These are phyloP conservation scores for Grosmannia penicillata DNA, from an alignment of 2,329 filamentous ascomycete species.

Conservation along the genomic window DNA sequence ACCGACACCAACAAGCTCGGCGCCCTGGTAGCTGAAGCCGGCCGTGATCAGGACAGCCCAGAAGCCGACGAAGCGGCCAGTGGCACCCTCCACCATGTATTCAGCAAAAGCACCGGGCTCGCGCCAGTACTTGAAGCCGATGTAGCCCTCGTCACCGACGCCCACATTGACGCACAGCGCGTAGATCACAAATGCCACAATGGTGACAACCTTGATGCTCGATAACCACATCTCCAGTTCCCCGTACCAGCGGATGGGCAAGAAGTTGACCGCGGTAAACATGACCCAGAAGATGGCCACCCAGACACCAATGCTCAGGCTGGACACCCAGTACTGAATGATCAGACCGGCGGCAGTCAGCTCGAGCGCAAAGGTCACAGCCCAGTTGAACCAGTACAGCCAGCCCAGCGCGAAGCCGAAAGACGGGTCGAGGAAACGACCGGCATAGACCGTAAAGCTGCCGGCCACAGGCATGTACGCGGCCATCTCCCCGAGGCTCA, in stretches of 20 bases:
- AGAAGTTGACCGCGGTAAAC: slow-evolving; percentile 54
- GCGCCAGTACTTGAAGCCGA: slow-evolving; percentile 61
- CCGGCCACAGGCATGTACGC: slow-evolving; percentile 63
- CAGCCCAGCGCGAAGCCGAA: slow-evolving; percentile 67
- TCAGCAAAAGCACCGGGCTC: slow-evolving; percentile 53
- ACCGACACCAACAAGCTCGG: slow-evolving; percentile 64
- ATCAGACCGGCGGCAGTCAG: slow-evolving; percentile 58
- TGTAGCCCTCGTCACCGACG: slow-evolving; percentile 51
- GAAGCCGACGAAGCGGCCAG: slow-evolving; percentile 52
- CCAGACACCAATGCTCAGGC: slow-evolving; percentile 53
- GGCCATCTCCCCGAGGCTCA: slow-evolving; percentile 55
- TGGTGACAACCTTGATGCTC: slow-evolving; percentile 60
- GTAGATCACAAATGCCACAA: slow-evolving; percentile 64
- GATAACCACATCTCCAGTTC: slow-evolving; percentile 71
- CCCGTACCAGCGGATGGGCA: slow-evolving; percentile 59
- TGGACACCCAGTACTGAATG: slow-evolving; percentile 57
- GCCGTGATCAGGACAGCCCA: slow-evolving; percentile 55
- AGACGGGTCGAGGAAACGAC: slow-evolving; percentile 57
- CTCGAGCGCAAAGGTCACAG: slow-evolving; percentile 39
- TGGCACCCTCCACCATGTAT: slow-evolving; percentile 36
- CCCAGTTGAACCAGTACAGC: slow-evolving; percentile 65
- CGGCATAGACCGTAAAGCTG: slow-evolving; percentile 62
- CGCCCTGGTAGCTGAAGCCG: slow-evolving; percentile 57
- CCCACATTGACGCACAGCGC: slow-evolving; percentile 62
- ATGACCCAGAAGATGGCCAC: slow-evolving; percentile 60